Evolutionary conservation across 805 yeast genomes (phyloP).

Genomic region (Candida mattraensis): DNA sequence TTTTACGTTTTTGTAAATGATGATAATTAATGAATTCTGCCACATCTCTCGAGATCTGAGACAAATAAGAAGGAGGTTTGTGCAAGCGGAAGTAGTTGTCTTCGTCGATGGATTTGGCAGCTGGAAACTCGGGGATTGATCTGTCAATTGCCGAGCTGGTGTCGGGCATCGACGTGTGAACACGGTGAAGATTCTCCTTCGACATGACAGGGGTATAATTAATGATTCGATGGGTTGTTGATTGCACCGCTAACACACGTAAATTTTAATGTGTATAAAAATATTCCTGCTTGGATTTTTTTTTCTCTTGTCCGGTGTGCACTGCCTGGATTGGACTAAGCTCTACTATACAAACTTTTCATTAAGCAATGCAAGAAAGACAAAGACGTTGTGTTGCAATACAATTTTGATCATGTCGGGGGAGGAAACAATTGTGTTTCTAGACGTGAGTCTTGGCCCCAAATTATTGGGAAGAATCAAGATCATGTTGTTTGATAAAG

Average conservation of each 20-base stretch:
- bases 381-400: no score
- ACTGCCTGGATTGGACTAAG: no score
- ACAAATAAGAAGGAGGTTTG: slow-evolving; percentile 71
- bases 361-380: no score
- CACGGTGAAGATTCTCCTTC: slow-evolving; percentile 23
- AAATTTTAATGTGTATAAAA: no score
- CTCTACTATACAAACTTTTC: no score
- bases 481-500: slow-evolving; percentile 40
- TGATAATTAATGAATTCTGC: slow-evolving; percentile 63
- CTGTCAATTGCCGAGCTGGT: slow-evolving; percentile 78
- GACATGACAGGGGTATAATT: slow-evolving; percentile 2
- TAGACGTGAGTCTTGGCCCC: slow-evolving; percentile 34
- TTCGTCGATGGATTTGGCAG: slow-evolving; percentile 72
- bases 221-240: not conserved
- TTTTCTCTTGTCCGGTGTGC: no score
- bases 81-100: slow-evolving; percentile 72
- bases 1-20: slow-evolving; percentile 39
- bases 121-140: slow-evolving; percentile 69
- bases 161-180: slow-evolving; percentile 71
- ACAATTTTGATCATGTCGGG: no score
- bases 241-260: slow-evolving; percentile 4
- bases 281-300: not conserved
- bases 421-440: slow-evolving; percentile 15
- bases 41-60: slow-evolving; percentile 57
- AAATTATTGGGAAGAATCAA: slow-evolving; percentile 43